These are phyloP conservation scores for Aphanomyces cochlioides DNA, from an alignment of 352 stramenopile genomes.

Conservation along the genomic window DNA sequence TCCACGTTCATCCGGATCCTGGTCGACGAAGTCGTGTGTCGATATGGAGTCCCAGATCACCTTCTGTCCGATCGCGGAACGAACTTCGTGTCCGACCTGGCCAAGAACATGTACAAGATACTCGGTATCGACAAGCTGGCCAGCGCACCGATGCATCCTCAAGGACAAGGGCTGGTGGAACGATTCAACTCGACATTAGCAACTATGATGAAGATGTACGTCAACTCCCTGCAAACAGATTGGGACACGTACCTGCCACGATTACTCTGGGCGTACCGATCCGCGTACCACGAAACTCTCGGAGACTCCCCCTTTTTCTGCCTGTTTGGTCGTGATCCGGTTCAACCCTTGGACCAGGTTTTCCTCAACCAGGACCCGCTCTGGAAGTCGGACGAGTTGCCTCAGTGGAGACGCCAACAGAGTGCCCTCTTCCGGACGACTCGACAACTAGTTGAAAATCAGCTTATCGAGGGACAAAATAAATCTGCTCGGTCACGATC, in stretches of 20 bases:
- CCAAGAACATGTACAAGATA: background rate
- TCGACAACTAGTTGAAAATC: background rate
- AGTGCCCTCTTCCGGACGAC: background rate
- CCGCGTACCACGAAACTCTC: background rate
- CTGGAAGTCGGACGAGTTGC: background rate
- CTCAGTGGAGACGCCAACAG: background rate
- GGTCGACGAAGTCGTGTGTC: background rate
- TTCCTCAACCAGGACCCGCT: background rate
- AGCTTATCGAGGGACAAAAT: background rate
- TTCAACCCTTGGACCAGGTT: background rate
- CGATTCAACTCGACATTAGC: background rate
- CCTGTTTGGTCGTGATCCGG: background rate
- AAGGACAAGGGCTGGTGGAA: background rate
- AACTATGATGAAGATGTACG: background rate
- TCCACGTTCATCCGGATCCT: background rate
- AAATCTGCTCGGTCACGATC: too few relatives aligned
- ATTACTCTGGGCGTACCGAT: background rate
- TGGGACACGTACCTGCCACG: background rate
- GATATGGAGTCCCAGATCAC: background rate
- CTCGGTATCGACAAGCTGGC: background rate
- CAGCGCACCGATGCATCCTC: background rate
- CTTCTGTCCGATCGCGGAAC: background rate
- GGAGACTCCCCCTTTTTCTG: background rate
- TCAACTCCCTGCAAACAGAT: background rate
- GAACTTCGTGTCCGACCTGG: background rate